Conservation (phyloP, 257 asterid genomes). For the Solanum sejunctum region DNA sequence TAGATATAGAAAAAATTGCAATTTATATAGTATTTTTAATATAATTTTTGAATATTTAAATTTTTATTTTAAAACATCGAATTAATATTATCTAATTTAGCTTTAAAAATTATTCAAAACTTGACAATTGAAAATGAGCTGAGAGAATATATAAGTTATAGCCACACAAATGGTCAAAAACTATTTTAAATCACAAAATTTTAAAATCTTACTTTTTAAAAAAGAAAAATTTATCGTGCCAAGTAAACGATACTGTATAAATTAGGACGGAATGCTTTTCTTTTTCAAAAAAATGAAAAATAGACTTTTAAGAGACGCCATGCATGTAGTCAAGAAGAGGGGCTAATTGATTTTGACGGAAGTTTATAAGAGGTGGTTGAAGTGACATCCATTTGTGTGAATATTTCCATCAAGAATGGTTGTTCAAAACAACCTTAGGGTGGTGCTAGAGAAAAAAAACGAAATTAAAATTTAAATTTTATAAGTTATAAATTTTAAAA, state of each 20-base stretch:
- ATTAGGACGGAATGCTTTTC: not conserved
- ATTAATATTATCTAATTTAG: too few species aligned
- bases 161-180: not conserved
- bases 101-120: too few species aligned
- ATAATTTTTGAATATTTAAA: too few species aligned
- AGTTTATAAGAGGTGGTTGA: not conserved
- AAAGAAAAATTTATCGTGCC: not conserved
- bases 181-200: not conserved
- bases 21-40: too few species aligned
- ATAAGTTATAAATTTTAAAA: too few species aligned
- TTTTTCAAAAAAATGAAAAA: not conserved
- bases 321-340: conserved; percentile 3
- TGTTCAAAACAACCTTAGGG: not conserved
- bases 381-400: not conserved
- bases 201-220: not conserved
- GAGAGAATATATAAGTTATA: not conserved
- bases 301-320: not conserved
- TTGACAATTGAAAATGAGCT: too few species aligned
- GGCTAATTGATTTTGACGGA: not conserved
- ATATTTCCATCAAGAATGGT: not conserved
- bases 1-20: too few species aligned
- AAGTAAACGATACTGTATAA: not conserved
- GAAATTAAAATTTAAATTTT: not conserved
- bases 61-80: too few species aligned
- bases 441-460: too few species aligned